phyloP scores from a whole-genome alignment of 306 rosid genomes.

The Hippophae tibetana region DNA sequence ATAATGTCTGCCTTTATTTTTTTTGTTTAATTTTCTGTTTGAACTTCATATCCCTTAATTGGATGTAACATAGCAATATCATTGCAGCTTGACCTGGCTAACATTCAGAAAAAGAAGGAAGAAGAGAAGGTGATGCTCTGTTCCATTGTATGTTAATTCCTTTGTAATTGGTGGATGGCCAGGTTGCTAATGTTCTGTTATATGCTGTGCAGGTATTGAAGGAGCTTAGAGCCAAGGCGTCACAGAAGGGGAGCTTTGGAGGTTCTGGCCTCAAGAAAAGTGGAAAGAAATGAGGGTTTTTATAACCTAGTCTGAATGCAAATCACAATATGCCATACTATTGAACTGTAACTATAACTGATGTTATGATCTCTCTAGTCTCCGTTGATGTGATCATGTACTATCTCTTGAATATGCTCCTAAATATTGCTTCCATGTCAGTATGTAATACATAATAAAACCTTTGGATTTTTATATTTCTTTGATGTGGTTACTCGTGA shows the following conservation, averaged over 20 bases:
- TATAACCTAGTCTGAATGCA: neutral
- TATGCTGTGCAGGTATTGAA: constrained; percentile 52
- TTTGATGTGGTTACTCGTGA: neutral
- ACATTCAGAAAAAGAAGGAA: constrained; percentile 83
- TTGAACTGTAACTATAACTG: constrained; percentile 22
- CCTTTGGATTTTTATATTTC: constrained; percentile 12
- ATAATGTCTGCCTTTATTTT: neutral
- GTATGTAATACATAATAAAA: constrained; percentile 20
- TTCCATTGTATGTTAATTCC: neutral
- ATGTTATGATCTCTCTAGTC: constrained; percentile 4
- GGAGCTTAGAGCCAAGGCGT: constrained; percentile 76
- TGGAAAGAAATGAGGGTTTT: constrained; percentile 57
- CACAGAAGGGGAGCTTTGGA: constrained; percentile 64
- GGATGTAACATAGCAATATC: neutral
- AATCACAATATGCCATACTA: constrained; percentile 1
- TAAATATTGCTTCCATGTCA: constrained; percentile 9
- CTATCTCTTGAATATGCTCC: constrained; percentile 16
- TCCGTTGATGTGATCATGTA: constrained; percentile 19
- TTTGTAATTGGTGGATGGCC: neutral
- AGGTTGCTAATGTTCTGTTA: constrained; percentile 2
- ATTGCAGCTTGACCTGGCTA: constrained; percentile 69
- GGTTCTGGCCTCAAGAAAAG: constrained; percentile 87
- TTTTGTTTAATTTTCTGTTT: no score
- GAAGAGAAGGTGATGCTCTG: constrained; percentile 69
- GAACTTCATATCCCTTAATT: neutral